A percentile compares a stretch with the other conserved stretches of the same genome.
Evolutionary conservation across 179 eudicot species (phyloP).

Genomic region (Spergularia azorica): DNA sequence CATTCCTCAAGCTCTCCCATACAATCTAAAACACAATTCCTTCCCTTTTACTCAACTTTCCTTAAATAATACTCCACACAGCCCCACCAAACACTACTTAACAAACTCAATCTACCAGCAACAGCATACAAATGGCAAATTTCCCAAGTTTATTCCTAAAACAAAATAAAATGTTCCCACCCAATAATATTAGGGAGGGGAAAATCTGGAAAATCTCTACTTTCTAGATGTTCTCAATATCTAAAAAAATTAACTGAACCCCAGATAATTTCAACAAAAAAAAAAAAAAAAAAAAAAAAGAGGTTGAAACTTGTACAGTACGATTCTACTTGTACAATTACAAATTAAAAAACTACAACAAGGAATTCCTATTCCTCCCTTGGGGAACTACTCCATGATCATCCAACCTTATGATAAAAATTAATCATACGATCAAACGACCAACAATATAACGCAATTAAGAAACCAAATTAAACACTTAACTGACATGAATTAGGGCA

Average conservation of each 20-base stretch:
- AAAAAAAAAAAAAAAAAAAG: too few relatives aligned
- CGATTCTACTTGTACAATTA: background rate
- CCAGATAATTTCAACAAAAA: background rate
- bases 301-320: background rate
- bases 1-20: conserved; percentile 51
- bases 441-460: conserved; percentile 3
- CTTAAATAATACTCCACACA: conserved; percentile 24
- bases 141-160: background rate
- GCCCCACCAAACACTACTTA: conserved; percentile 1
- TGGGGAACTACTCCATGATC: conserved; percentile 18
- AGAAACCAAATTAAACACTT: background rate
- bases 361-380: conserved; percentile 2
- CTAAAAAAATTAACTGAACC: conserved; percentile 9
- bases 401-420: background rate
- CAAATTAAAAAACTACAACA: conserved; percentile 16
- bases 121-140: background rate
- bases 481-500: background rate
- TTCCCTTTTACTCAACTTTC: background rate
- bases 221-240: conserved; percentile 6
- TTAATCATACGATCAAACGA: background rate
- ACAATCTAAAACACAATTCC: conserved; percentile 22
- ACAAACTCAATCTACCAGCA: background rate
- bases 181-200: background rate
- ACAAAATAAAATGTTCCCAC: background rate
- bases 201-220: background rate